Evolutionary conservation across 1,284 basidiomycete genomes (phyloP).

Genomic region (Cryptococcus wingfieldii): DNA sequence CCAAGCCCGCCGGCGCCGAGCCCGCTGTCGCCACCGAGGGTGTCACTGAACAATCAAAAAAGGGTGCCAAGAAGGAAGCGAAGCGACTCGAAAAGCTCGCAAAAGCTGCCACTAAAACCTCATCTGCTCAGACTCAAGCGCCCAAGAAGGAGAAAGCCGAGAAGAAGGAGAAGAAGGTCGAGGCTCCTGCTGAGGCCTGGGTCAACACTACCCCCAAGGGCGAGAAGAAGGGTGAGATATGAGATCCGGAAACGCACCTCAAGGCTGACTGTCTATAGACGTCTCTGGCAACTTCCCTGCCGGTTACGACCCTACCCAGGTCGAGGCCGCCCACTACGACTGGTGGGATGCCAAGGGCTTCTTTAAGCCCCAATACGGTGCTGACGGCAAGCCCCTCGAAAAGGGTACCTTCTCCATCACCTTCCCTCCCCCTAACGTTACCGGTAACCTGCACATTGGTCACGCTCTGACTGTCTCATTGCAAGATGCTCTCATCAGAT

Average conservation of each 20-base stretch:
- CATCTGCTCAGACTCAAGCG: slow-evolving; percentile 45
- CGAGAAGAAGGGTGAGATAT: slow-evolving; percentile 74
- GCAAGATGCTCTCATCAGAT: slow-evolving; percentile 83
- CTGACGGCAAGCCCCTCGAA: slow-evolving; percentile 55
- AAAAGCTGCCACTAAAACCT: slow-evolving; percentile 60
- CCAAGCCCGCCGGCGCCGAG: slow-evolving; percentile 16
- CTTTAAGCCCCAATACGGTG: slow-evolving; percentile 73
- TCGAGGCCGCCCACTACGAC: slow-evolving; percentile 96
- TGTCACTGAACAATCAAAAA: slow-evolving; percentile 29
- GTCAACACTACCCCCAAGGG: slow-evolving; percentile 82
- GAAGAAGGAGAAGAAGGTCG: slow-evolving; percentile 58
- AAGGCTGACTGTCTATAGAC: slow-evolving; percentile 56
- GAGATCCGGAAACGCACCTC: not conserved
- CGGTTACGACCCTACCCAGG: slow-evolving; percentile 90
- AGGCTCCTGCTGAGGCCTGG: slow-evolving; percentile 59
- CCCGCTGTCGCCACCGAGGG: slow-evolving; percentile 16
- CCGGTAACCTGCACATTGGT: slow-evolving; percentile 92
- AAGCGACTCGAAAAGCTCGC: slow-evolving; percentile 57
- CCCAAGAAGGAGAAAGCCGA: slow-evolving; percentile 70
- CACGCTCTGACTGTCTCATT: slow-evolving; percentile 91
- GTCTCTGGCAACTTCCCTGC: slow-evolving; percentile 64
- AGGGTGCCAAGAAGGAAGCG: slow-evolving; percentile 62
- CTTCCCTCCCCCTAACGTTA: slow-evolving; percentile 96
- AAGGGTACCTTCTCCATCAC: slow-evolving; percentile 82
- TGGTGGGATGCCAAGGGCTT: slow-evolving; percentile 93